Evolutionary conservation across 371 early-diverging fungal species (phyloP).

Genomic region (Chytridiales sp.): DNA sequence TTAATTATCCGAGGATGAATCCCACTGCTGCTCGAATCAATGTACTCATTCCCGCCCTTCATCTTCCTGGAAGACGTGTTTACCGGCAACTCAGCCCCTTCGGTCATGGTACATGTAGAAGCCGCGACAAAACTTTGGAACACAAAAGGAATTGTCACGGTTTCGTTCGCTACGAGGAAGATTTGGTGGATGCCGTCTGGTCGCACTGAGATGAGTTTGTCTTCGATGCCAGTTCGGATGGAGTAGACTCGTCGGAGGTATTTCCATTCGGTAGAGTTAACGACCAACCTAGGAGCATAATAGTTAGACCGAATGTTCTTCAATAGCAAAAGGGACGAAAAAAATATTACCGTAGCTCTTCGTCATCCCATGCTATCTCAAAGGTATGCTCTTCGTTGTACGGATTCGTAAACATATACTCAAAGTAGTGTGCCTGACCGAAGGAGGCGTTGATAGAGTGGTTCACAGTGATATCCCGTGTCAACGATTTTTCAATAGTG

Average conservation of each 20-base stretch:
- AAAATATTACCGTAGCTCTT: slow-evolving; percentile 34
- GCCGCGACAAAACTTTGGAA: slow-evolving; percentile 43
- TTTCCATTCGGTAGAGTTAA: slow-evolving; percentile 33
- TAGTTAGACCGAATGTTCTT: neutral
- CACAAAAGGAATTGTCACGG: slow-evolving; percentile 46
- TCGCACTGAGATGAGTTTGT: slow-evolving; percentile 22
- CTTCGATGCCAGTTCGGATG: slow-evolving; percentile 29
- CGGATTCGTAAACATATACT: slow-evolving; percentile 48
- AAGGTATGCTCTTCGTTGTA: slow-evolving; percentile 46
- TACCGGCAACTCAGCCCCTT: too few species aligned
- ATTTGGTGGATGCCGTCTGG: slow-evolving; percentile 35
- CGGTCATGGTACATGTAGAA: neutral
- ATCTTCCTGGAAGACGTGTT: slow-evolving; percentile 7
- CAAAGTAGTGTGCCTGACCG: slow-evolving; percentile 47
- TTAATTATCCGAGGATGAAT: slow-evolving; percentile 25
- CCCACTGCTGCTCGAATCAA: slow-evolving; percentile 8
- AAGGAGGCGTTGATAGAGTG: slow-evolving; percentile 39
- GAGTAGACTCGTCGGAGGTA: slow-evolving; percentile 39
- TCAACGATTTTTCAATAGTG: slow-evolving; percentile 28
- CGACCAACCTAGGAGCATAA: slow-evolving; percentile 28
- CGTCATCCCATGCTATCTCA: slow-evolving; percentile 40
- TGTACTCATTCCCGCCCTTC: slow-evolving; percentile 13
- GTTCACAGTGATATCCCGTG: slow-evolving; percentile 33
- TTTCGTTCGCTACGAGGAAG: slow-evolving; percentile 40
- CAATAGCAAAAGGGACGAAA: neutral